Evolutionary conservation across 352 stramenopile genomes (phyloP).

Genomic region (Globisporangium takayamanum): DNA sequence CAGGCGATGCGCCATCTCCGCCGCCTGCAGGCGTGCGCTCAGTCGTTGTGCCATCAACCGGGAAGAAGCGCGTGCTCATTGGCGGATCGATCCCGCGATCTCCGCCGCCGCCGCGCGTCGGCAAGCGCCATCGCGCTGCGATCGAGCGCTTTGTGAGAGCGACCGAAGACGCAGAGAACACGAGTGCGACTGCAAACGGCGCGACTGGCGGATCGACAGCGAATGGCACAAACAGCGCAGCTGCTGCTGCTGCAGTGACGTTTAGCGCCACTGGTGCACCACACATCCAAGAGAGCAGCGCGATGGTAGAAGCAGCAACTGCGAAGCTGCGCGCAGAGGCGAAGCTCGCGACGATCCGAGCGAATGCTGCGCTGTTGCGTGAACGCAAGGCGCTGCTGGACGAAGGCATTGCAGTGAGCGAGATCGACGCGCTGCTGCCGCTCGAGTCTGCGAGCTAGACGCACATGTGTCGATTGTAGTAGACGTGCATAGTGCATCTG

Average conservation of each 20-base stretch:
- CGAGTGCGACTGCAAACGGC: neutral
- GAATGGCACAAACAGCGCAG: neutral
- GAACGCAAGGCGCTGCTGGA: slow-evolving; percentile 17
- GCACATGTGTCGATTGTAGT: too few relatives aligned
- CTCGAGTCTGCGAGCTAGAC: neutral
- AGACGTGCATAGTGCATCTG: neutral
- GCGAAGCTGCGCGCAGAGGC: slow-evolving; percentile 14
- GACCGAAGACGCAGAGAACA: slow-evolving; percentile 5
- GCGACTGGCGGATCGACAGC: neutral
- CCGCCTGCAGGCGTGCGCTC: slow-evolving; percentile 10
- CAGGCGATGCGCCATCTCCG: neutral
- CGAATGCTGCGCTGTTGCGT: slow-evolving; percentile 12
- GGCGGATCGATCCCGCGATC: slow-evolving; percentile 3
- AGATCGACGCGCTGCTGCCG: slow-evolving; percentile 18
- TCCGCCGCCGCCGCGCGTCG: neutral
- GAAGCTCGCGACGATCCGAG: slow-evolving; percentile 14
- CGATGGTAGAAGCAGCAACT: slow-evolving; percentile 11
- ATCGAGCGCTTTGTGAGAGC: slow-evolving; percentile 11
- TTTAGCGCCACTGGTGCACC: neutral
- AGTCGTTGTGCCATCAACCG: neutral
- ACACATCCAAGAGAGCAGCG: slow-evolving; percentile 11
- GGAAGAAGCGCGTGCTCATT: slow-evolving; percentile 12
- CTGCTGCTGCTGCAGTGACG: neutral
- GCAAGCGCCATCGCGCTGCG: slow-evolving; percentile 12
- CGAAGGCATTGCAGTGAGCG: slow-evolving; percentile 9